Evolutionary conservation across 2,329 filamentous ascomycete species (phyloP).

Genomic region (Pezicula radicicola): DNA sequence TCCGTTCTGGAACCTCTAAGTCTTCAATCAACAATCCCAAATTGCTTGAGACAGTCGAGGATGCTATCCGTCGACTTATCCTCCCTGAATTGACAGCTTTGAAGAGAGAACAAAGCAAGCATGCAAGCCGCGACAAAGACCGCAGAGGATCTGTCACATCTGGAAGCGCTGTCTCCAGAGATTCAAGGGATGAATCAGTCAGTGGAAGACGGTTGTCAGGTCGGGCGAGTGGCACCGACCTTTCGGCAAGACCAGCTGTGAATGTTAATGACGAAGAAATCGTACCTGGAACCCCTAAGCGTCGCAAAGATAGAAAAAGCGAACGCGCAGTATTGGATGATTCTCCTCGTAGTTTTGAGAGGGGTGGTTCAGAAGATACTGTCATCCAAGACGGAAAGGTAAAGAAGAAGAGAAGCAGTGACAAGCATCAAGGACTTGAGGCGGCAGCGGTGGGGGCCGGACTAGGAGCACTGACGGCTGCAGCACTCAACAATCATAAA

Average conservation of each 20-base stretch:
- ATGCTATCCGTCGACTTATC: conserved; percentile 70
- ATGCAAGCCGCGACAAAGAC: conserved; percentile 63
- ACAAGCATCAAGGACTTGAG: conserved; percentile 21
- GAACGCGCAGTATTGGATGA: conserved; percentile 31
- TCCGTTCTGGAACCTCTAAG: conserved; percentile 51
- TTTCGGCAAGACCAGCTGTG: conserved; percentile 53
- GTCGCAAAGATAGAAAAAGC: conserved; percentile 47
- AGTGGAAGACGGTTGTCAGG: conserved; percentile 33
- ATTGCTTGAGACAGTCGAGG: conserved; percentile 69
- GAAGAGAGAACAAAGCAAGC: conserved; percentile 83
- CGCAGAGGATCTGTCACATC: conserved; percentile 57
- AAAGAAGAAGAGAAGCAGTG: conserved; percentile 22
- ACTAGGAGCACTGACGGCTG: conserved; percentile 56
- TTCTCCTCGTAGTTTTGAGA: conserved; percentile 29
- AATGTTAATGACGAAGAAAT: conserved; percentile 55
- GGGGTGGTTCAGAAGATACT: conserved; percentile 42
- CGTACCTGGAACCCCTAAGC: conserved; percentile 50
- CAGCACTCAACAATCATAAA: conserved; percentile 61
- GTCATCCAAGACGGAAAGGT: conserved; percentile 48
- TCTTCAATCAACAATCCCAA: conserved; percentile 72
- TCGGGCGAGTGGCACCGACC: conserved; percentile 33
- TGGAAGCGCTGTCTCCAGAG: conserved; percentile 52
- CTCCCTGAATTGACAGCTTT: conserved; percentile 88
- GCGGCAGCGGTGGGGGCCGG: conserved; percentile 28
- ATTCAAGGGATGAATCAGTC: conserved; percentile 35